Evolutionary conservation across 192 early-diverging fungal genomes (phyloP), one percentile per base, ranked within the genome.

Genomic region (Coemansia sp.): DNA sequence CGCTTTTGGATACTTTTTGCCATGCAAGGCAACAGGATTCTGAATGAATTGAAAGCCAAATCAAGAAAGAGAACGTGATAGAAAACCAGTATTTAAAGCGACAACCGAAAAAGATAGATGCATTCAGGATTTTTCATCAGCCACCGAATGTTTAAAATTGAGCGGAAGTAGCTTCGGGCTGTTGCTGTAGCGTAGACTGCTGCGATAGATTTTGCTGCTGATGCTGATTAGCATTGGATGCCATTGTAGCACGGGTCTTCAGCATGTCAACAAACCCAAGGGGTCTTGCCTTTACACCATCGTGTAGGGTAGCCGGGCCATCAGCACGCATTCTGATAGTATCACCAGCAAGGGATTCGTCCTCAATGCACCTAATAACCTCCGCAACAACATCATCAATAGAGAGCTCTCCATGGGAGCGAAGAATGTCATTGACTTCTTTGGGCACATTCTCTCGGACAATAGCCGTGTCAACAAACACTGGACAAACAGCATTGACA

Each of bases 401-500:
- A 2, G 65, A 34, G 3, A 52, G 38, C 10, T 62, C 44, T 3
- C 61, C 65, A 58, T 31, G 18, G n/a, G 69, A 32, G n/a, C 58
- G 22, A 18, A 73, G 10, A 14, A 54, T 26, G 22, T 12, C 30
- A 28, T 56, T 49, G 22, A 66, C 38, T 2, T 58, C 32, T 14
- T 55, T 41, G 14, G 54, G 48, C 27, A 49, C 25, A 3, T 26
- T 21, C 18, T 77, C 41, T 3, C 52, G 69, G 18, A 77, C 64
- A 48, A 83, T 67, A 24, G 48, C 65, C 5, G 84, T 85, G 21
- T 78, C 73, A 3, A 82, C 62, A 47, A 82, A 83, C 49, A 56
- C 56, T 4, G 87, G 87, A 0, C 85, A 83, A 12, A 88, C 70
- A 21, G 78, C 77, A 66, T 88, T 88, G 51, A 88, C 82, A 10